A percentile compares a stretch with the other conserved stretches of the same genome.
Conservation (phyloP, 352 stramenopile genomes). For the Plasmopara halstedii region DNA sequence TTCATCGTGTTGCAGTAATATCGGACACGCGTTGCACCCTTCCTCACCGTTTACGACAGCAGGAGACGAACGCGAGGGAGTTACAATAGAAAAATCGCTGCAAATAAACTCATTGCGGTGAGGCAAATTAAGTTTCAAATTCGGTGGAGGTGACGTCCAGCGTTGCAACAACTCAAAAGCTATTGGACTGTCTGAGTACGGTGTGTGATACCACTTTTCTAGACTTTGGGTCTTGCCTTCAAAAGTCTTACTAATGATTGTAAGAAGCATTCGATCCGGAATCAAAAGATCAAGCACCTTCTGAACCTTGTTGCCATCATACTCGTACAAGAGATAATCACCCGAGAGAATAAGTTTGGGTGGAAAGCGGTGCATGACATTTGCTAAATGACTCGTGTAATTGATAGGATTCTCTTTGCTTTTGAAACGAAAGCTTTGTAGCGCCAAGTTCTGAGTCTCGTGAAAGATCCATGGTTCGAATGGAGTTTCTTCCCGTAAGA, state of each 20-base stretch:
- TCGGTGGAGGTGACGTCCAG: conserved; percentile 29
- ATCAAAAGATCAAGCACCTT: conserved; percentile 44
- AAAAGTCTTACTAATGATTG: conserved; percentile 62
- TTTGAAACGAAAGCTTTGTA: conserved; percentile 66
- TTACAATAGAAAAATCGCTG: conserved; percentile 61
- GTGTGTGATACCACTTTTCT: conserved; percentile 66
- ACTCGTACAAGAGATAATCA: conserved; percentile 55
- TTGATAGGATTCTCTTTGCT: conserved; percentile 70
- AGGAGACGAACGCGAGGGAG: conserved; percentile 26
- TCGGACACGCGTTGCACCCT: conserved; percentile 9
- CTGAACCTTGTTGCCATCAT: conserved; percentile 44
- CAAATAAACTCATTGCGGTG: conserved; percentile 73
- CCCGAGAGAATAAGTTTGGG: conserved; percentile 54
- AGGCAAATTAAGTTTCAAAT: conserved; percentile 38
- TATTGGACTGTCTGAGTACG: conserved; percentile 41
- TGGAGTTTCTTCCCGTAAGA: conserved; percentile 31
- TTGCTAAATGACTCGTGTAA: conserved; percentile 59
- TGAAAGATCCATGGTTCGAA: conserved; percentile 61
- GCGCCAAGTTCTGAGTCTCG: conserved; percentile 49
- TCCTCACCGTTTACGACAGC: not conserved
- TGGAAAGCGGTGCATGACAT: conserved; percentile 63
- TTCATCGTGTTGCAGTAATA: conserved; percentile 40
- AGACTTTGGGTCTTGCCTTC: conserved; percentile 35
- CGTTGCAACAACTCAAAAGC: conserved; percentile 22
- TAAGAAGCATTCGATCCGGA: conserved; percentile 49